phyloP scores from a whole-genome alignment of 2,329 filamentous ascomycete genomes.

The Alternaria solani region DNA sequence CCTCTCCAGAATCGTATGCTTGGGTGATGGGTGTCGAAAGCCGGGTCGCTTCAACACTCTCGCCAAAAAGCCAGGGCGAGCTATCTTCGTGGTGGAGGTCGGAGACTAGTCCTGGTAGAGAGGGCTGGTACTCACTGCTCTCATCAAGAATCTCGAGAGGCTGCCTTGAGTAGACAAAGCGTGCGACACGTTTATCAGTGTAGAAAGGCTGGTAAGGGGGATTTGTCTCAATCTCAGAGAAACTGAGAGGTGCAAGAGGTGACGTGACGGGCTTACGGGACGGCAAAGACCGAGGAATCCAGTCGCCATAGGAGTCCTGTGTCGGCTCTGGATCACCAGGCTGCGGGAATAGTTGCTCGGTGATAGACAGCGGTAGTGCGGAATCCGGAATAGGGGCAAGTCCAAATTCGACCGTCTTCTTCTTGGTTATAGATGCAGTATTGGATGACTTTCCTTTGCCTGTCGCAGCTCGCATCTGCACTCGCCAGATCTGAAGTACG shows the following conservation, averaged over 20 bases:
- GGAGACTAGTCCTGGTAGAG: slow-evolving; percentile 31
- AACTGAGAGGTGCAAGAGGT: slow-evolving; percentile 58
- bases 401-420: slow-evolving; percentile 71
- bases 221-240: slow-evolving; percentile 95
- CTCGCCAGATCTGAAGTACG: slow-evolving; percentile 70
- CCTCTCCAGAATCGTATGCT: slow-evolving; percentile 47
- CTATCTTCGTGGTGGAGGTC: slow-evolving; percentile 48
- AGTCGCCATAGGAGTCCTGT: slow-evolving; percentile 44
- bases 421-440: slow-evolving; percentile 57
- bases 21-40: slow-evolving; percentile 51
- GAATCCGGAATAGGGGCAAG: slow-evolving; percentile 70
- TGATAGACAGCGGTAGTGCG: slow-evolving; percentile 46
- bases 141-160: slow-evolving; percentile 28
- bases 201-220: slow-evolving; percentile 96
- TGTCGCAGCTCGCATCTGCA: slow-evolving; percentile 59
- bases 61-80: slow-evolving; percentile 63
- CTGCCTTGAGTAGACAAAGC: slow-evolving; percentile 69
- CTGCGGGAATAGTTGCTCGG: slow-evolving; percentile 41
- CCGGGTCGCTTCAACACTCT: slow-evolving; percentile 57
- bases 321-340: slow-evolving; percentile 34
- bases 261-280: slow-evolving; percentile 28
- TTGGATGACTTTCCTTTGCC: slow-evolving; percentile 53
- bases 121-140: slow-evolving; percentile 34
- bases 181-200: slow-evolving; percentile 82
- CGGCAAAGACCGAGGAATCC: slow-evolving; percentile 44